phyloP scores from a whole-genome alignment of 495 filamentous ascomycete genomes.

The Penicillium bialowiezense region DNA sequence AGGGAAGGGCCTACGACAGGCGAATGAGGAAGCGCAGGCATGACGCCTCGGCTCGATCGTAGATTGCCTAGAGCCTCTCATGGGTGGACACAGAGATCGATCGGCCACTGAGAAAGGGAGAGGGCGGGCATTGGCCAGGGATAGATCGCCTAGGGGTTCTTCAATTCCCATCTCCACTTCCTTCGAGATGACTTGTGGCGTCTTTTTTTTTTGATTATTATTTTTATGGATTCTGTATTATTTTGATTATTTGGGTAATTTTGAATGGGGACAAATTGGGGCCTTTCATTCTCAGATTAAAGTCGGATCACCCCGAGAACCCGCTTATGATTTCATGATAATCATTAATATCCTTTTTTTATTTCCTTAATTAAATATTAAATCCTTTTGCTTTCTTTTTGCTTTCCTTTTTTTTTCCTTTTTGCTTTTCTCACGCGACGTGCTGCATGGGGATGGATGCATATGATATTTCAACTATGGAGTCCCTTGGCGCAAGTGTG shows the following conservation, averaged over 20 bases:
- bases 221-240: not conserved
- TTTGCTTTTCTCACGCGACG: not conserved
- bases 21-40: not conserved
- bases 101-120: slow-evolving; percentile 14
- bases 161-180: slow-evolving; percentile 25
- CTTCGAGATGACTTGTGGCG: slow-evolving; percentile 22
- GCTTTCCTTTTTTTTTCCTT: slow-evolving; percentile 4
- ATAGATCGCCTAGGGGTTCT: slow-evolving; percentile 26
- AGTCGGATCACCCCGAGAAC: slow-evolving; percentile 13
- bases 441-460: not conserved
- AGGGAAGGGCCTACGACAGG: slow-evolving; percentile 3
- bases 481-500: not conserved
- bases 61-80: slow-evolving; percentile 16
- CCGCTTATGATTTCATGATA: slow-evolving; percentile 13
- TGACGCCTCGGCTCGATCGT: slow-evolving; percentile 21
- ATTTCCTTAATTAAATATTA: not conserved
- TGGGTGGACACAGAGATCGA: slow-evolving; percentile 26
- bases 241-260: not conserved
- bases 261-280: not conserved
- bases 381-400: slow-evolving; percentile 1
- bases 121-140: slow-evolving; percentile 20
- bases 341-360: slow-evolving; percentile 5
- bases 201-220: not conserved
- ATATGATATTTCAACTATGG: slow-evolving; percentile 4
- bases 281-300: slow-evolving; percentile 15